Conservation (phyloP, 371 early-diverging fungal genomes). For the Mortierella sp. region DNA sequence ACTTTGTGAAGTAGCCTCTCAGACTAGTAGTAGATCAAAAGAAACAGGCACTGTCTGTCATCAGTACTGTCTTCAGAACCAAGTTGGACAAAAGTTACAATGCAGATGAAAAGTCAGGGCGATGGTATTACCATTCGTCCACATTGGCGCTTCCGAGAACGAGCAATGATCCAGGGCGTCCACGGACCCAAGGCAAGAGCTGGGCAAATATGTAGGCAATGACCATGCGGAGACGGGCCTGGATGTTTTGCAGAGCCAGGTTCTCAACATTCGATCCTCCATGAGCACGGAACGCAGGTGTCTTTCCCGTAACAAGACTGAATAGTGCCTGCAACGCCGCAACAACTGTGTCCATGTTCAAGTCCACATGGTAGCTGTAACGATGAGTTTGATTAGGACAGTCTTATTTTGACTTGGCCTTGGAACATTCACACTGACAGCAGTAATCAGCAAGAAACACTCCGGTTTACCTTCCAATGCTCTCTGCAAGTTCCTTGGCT, state of each 20-base stretch:
- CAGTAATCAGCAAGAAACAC: not conserved
- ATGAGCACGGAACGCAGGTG: slow-evolving; percentile 85
- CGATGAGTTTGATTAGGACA: not conserved
- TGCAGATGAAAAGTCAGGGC: not conserved
- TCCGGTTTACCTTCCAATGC: slow-evolving; percentile 78
- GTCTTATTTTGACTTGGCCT: not conserved
- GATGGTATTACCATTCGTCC: slow-evolving; percentile 82
- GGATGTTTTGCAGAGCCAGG: slow-evolving; percentile 97
- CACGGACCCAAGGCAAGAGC: slow-evolving; percentile 91
- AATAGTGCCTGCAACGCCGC: slow-evolving; percentile 83
- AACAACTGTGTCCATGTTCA: slow-evolving; percentile 91
- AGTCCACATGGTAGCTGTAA: slow-evolving; percentile 88
- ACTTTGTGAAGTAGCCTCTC: slow-evolving; percentile 97
- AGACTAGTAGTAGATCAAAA: slow-evolving; percentile 63
- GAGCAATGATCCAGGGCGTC: slow-evolving; percentile 80
- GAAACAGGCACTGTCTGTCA: not conserved
- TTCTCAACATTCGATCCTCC: slow-evolving; percentile 93
- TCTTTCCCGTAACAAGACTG: slow-evolving; percentile 79
- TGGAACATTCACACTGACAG: not conserved
- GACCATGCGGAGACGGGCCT: slow-evolving; percentile 97
- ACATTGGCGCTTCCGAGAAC: slow-evolving; percentile 97
- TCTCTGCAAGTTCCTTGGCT: slow-evolving; percentile 83
- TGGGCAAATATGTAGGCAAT: slow-evolving; percentile 96
- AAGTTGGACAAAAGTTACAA: no score
- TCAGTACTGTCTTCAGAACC: not conserved